phyloP scores from a whole-genome alignment of 1,139 yeast species.

The Pichia kudriavzevii region DNA sequence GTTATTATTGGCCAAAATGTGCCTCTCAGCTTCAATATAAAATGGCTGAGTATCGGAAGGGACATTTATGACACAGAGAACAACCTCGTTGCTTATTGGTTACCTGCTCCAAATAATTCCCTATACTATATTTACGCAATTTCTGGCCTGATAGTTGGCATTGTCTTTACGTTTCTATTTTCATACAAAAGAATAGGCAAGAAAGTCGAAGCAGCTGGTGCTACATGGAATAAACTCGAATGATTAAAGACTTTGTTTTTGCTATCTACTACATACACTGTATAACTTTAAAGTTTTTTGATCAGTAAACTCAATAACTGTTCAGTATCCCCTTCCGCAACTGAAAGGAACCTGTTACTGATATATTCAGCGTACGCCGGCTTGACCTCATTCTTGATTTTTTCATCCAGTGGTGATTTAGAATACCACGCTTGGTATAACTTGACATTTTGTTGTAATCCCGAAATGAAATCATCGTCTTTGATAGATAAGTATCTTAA shows the following conservation, averaged over 20 bases:
- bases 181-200: slow-evolving; percentile 17
- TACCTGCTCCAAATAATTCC: slow-evolving; percentile 1
- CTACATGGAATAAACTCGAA: slow-evolving; percentile 21
- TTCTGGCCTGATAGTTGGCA: slow-evolving; percentile 11
- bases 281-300: slow-evolving; percentile 17
- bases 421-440: slow-evolving; percentile 47
- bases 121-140: slow-evolving; percentile 5
- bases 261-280: neutral
- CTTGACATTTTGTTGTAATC: slow-evolving; percentile 63
- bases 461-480: slow-evolving; percentile 44
- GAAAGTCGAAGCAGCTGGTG: slow-evolving; percentile 17
- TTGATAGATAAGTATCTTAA: slow-evolving; percentile 43
- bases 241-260: slow-evolving; percentile 3
- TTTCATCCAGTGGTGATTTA: slow-evolving; percentile 21
- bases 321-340: slow-evolving; percentile 18
- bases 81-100: slow-evolving; percentile 10
- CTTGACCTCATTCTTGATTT: slow-evolving; percentile 38
- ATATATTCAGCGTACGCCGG: slow-evolving; percentile 35
- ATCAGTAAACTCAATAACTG: slow-evolving; percentile 19
- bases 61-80: slow-evolving; percentile 2
- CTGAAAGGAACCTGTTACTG: slow-evolving; percentile 16
- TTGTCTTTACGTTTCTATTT: slow-evolving; percentile 10
- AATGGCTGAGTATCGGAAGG: slow-evolving; percentile 39
- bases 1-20: slow-evolving; percentile 60
- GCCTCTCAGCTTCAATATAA: slow-evolving; percentile 49